A percentile compares a stretch with the other conserved stretches of the same genome.
Evolutionary conservation across 2,329 filamentous ascomycete genomes (phyloP).

Genomic region (Alternaria rosae): DNA sequence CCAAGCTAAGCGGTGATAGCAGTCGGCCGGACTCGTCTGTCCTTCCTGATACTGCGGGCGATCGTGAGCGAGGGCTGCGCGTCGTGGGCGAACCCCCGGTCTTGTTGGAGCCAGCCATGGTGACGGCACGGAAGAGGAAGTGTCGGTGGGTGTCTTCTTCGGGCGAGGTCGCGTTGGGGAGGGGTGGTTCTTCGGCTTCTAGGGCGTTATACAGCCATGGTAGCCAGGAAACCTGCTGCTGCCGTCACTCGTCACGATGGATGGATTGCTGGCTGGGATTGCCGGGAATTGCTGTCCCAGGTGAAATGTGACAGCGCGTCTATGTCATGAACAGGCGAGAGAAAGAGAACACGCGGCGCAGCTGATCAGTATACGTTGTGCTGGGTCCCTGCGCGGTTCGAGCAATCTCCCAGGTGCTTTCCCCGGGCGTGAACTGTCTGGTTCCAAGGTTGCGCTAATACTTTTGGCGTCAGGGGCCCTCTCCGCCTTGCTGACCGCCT

Average conservation of each 20-base stretch:
- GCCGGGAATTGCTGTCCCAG: neutral
- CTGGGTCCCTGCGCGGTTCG: constrained; percentile 14
- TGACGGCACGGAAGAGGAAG: neutral
- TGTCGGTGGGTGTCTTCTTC: neutral
- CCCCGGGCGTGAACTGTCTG: constrained; percentile 12
- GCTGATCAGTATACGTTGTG: constrained; percentile 12
- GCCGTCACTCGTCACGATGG: constrained; percentile 12
- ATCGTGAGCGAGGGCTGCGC: constrained; percentile 30
- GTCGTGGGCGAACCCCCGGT: constrained; percentile 38
- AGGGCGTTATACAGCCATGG: constrained; percentile 24
- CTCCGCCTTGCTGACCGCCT: constrained; percentile 29
- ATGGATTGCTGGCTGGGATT: constrained; percentile 5
- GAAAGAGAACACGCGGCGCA: constrained; percentile 13
- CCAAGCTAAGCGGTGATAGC: constrained; percentile 37
- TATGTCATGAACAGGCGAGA: neutral
- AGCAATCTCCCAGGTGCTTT: constrained; percentile 25
- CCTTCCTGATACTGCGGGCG: constrained; percentile 26
- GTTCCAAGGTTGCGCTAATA: constrained; percentile 12
- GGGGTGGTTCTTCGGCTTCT: constrained; percentile 14
- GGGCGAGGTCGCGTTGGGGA: constrained; percentile 12
- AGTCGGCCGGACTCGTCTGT: constrained; percentile 25
- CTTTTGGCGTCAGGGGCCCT: constrained; percentile 20
- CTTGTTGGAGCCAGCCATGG: constrained; percentile 40
- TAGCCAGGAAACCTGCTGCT: constrained; percentile 12
- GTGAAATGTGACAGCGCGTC: neutral